Base-by-base conservation (phyloP, 768 basidiomycete species). In the Cubamyces sp. region DNA sequence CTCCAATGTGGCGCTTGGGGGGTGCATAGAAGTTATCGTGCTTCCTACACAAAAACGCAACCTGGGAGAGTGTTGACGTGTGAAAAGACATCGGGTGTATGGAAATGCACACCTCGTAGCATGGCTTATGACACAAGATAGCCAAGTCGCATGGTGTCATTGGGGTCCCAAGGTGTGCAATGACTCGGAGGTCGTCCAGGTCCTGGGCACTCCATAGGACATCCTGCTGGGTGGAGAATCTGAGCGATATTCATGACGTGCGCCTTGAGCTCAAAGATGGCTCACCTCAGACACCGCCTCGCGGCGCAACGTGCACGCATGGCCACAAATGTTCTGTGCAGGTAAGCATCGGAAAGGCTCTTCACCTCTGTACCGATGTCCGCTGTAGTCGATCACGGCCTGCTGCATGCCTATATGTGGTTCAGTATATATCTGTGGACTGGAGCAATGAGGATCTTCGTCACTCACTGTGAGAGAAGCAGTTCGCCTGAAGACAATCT, bases 101-200 rank as follows among this genome's bases (percentile, higher is more conserved):
- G 34, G 26, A 4, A 3, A 34, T 21, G 21, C 54, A 39, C 57
- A 87, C 88, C 76, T 90, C 85, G 28, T 73, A 71, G 70, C 89
- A 91, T 5, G 86, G 82, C 62, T 83, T 86, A 11, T 76, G 76
- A 69, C 83, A 83, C 16, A 89, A 72, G 0, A 75, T 68, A 18
- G 85, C 82, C 14, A 89, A 71, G 48, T 85, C 79, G 63, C 88
- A 90, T 0, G 86, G 77, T 0, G 74, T 70, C 3, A 74, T 68
- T 48, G 85, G 79, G 7, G 82, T 81, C 0, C 76, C 73, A 23
- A 82, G 69, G 16, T 78, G 72, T 11, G 84, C 71, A 5, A 84
- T 68, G 2, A 70, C 72, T 21, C 65, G 70, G 3, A 88, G 68
- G 0, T 73, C 64, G 39, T 81, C 76, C 3, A 76, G 56, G 6